Conservation (phyloP, 257 asterid species). For the Penstemon barbatus region DNA sequence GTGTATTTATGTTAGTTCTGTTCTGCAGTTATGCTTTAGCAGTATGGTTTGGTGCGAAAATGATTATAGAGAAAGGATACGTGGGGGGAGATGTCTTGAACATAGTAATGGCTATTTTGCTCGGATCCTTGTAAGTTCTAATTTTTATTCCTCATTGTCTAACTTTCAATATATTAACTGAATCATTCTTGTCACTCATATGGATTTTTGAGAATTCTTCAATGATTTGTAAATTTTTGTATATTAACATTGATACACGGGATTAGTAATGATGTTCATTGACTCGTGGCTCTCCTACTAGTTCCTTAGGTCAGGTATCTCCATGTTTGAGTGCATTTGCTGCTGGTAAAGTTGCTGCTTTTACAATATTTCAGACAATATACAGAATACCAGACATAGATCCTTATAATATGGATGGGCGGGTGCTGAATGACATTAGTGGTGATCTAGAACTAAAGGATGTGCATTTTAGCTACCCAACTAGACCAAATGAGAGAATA, state of each 20-base stretch:
- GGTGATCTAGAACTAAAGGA: constrained; percentile 50
- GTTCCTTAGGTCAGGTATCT: constrained; percentile 54
- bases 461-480: constrained; percentile 53
- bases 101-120: constrained; percentile 48
- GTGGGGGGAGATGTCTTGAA: constrained; percentile 59
- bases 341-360: constrained; percentile 54
- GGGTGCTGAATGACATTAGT: constrained; percentile 31
- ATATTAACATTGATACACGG: background rate
- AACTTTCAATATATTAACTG: background rate
- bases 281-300: constrained; percentile 16
- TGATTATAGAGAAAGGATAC: constrained; percentile 50
- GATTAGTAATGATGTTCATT: background rate
- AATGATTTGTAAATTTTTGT: too few species aligned
- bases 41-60: constrained; percentile 64
- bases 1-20: constrained; percentile 43
- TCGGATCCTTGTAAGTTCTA: constrained; percentile 48
- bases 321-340: constrained; percentile 53
- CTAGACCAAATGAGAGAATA: constrained; percentile 42
- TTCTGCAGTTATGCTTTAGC: constrained; percentile 62
- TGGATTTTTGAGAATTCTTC: background rate
- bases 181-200: background rate
- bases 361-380: constrained; percentile 41
- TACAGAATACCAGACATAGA: constrained; percentile 47
- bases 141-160: background rate
- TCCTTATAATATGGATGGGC: constrained; percentile 39